Evolutionary conservation across 2,329 filamentous ascomycete species (phyloP).

Genomic region (Dothideomycetes sp.): DNA sequence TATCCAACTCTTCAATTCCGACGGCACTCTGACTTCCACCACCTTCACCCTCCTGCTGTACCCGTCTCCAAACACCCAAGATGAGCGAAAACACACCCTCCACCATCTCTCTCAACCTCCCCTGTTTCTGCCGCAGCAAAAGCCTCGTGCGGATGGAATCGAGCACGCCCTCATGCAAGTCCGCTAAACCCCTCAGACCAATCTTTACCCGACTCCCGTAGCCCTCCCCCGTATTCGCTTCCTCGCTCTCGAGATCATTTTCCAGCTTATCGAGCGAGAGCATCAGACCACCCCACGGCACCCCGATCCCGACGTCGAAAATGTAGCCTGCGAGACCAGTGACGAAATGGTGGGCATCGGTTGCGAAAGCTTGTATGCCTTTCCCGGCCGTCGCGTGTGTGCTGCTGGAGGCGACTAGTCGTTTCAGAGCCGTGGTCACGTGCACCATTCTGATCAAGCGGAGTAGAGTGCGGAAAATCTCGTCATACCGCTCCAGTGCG

Average conservation of each 20-base stretch:
- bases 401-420: neutral
- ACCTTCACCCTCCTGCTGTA: neutral
- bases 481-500: slow-evolving; percentile 70
- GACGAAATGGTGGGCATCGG: slow-evolving; percentile 73
- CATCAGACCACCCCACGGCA: too few species aligned
- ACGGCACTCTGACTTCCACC: neutral
- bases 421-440: slow-evolving; percentile 29
- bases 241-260: slow-evolving; percentile 38
- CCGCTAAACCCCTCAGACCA: slow-evolving; percentile 15
- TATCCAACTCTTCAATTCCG: neutral
- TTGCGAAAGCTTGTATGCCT: slow-evolving; percentile 43
- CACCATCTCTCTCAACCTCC: slow-evolving; percentile 14
- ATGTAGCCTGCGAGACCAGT: slow-evolving; percentile 64
- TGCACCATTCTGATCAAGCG: slow-evolving; percentile 63
- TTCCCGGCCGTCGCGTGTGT: too few species aligned
- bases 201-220: slow-evolving; percentile 10
- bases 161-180: slow-evolving; percentile 18
- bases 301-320: slow-evolving; percentile 64
- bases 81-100: slow-evolving; percentile 16
- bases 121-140: slow-evolving; percentile 19
- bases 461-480: slow-evolving; percentile 69
- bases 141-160: slow-evolving; percentile 19
- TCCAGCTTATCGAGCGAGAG: slow-evolving; percentile 58
- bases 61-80: slow-evolving; percentile 7
- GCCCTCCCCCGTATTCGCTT: too few species aligned